Percentiles rank a stretch among this genome's conserved stretches.
phyloP scores from a whole-genome alignment of 345 rosid genomes.

The Euphorbia lathyris region DNA sequence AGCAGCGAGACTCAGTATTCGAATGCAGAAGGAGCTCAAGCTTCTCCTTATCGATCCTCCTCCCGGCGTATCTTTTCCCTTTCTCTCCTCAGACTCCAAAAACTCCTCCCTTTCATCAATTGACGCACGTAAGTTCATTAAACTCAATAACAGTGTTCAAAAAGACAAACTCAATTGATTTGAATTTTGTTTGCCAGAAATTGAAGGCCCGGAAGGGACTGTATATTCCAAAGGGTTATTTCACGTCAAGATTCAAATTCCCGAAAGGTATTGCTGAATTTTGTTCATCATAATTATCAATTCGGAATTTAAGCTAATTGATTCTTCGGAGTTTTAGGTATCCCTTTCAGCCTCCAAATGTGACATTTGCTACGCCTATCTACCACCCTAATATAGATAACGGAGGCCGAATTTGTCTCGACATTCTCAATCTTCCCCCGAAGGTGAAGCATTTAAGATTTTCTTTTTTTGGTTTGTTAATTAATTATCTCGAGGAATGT shows the following conservation, averaged over 20 bases:
- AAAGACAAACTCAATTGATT: background rate
- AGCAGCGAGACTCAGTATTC: constrained; percentile 66
- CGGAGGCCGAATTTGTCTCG: constrained; percentile 88
- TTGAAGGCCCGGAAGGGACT: constrained; percentile 72
- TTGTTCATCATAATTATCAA: background rate
- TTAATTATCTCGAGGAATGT: background rate
- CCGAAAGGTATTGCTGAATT: constrained; percentile 49
- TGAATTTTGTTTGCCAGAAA: constrained; percentile 30
- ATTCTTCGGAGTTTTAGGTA: constrained; percentile 35
- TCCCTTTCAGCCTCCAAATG: constrained; percentile 87
- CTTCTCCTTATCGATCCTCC: constrained; percentile 82
- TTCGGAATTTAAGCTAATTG: background rate
- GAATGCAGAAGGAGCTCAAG: constrained; percentile 83
- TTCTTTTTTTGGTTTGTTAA: background rate
- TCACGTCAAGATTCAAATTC: constrained; percentile 62
- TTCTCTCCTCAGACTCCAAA: constrained; percentile 51
- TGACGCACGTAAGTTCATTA: constrained; percentile 53
- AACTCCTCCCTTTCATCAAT: constrained; percentile 49
- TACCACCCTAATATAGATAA: constrained; percentile 83
- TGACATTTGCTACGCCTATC: constrained; percentile 68
- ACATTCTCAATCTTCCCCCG: constrained; percentile 86
- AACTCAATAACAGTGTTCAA: background rate
- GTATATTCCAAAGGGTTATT: constrained; percentile 71
- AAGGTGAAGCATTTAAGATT: constrained; percentile 40
- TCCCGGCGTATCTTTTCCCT: constrained; percentile 61